These are phyloP conservation scores for Delonix regia DNA, from an alignment of 306 rosid species.

Conservation along the genomic window DNA sequence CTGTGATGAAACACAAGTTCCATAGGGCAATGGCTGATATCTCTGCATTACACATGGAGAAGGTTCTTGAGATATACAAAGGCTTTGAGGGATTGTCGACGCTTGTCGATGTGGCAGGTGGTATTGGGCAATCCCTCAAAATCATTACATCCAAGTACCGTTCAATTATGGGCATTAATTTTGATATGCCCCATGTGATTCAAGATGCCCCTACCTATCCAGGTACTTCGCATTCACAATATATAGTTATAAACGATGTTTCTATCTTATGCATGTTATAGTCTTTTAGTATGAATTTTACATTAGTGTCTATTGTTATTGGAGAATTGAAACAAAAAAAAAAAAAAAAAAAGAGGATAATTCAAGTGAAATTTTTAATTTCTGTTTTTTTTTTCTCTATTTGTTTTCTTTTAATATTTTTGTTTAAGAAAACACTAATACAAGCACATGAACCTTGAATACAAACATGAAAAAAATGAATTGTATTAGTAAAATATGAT, in stretches of 20 bases:
- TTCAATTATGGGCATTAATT: slow-evolving; percentile 2
- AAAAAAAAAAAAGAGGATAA: too few relatives aligned
- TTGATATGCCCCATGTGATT: slow-evolving; percentile 2
- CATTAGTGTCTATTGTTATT: too few relatives aligned
- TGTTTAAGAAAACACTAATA: too few relatives aligned
- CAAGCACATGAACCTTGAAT: too few relatives aligned
- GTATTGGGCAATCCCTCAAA: background rate
- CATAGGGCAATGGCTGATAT: background rate
- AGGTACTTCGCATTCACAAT: background rate
- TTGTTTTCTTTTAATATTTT: too few relatives aligned
- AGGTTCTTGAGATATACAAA: background rate
- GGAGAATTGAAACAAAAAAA: too few relatives aligned
- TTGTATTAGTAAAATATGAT: too few relatives aligned
- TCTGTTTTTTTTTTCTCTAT: too few relatives aligned
- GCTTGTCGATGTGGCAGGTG: background rate
- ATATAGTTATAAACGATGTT: too few relatives aligned
- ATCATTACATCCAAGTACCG: background rate
- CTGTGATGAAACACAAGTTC: background rate
- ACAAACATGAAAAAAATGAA: too few relatives aligned
- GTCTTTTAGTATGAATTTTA: too few relatives aligned
- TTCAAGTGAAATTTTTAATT: too few relatives aligned
- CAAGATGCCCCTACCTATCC: slow-evolving; percentile 4
- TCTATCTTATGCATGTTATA: background rate
- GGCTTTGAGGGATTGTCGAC: slow-evolving; percentile 7
- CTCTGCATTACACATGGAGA: background rate